A percentile compares a stretch with the other conserved stretches of the same genome.
Conservation (phyloP, 2,329 filamentous ascomycete species). For the Ophiostoma quercus region DNA sequence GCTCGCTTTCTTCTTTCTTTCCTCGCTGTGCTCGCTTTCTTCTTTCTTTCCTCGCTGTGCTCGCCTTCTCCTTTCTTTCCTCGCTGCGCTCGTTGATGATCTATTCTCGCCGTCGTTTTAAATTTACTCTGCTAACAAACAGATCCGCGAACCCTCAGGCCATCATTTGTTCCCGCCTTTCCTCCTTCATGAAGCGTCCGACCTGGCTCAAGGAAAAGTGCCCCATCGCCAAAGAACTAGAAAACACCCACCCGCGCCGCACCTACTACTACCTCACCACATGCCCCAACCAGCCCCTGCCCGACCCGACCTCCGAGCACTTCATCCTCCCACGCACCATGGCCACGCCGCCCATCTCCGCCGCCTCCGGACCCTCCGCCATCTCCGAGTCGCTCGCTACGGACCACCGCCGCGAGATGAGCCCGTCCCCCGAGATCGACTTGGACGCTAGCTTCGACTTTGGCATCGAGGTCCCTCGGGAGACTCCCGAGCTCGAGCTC, state of each 20-base stretch:
- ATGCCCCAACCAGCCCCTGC: conserved; percentile 75
- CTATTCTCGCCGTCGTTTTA: no score
- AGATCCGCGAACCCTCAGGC: conserved; percentile 95
- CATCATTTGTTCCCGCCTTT: conserved; percentile 87
- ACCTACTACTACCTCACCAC: conserved; percentile 96
- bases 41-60: conserved; percentile 29
- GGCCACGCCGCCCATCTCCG: conserved; percentile 80
- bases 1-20: conserved; percentile 20
- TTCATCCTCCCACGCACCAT: conserved; percentile 49
- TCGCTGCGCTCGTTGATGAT: no score
- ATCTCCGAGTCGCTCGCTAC: conserved; percentile 67
- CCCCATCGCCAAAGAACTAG: conserved; percentile 86
- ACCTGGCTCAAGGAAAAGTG: conserved; percentile 77
- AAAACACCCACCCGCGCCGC: conserved; percentile 85
- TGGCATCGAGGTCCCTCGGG: no score
- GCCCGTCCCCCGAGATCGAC: conserved; percentile 83
- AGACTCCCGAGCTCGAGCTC: conserved; percentile 61
- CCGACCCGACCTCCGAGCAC: conserved; percentile 50
- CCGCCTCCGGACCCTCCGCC: conserved; percentile 44
- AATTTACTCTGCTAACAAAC: conserved; percentile 22
- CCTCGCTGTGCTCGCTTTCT: conserved; percentile 27
- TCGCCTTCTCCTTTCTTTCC: no score
- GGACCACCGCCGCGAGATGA: conserved; percentile 63
- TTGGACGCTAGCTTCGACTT: no score
- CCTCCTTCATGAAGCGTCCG: conserved; percentile 81